Percentiles rank a stretch among this genome's conserved stretches.
These are phyloP conservation scores for Lactarius indigo DNA, from an alignment of 768 basidiomycete species.

Conservation along the genomic window DNA sequence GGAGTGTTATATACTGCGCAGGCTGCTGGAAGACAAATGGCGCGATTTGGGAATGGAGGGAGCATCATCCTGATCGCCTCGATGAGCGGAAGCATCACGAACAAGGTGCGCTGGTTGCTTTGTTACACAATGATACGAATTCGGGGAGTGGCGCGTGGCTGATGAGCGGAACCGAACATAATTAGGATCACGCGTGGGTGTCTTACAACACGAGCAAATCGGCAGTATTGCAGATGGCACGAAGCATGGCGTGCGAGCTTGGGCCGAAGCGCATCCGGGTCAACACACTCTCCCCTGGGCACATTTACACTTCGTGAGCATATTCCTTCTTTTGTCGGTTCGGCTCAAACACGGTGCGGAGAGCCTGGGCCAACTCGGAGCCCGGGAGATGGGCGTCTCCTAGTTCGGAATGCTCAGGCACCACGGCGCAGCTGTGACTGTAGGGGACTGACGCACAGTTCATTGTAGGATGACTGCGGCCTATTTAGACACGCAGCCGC, in stretches of 20 bases:
- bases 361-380: not conserved
- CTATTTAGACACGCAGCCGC: slow-evolving; percentile 61
- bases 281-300: slow-evolving; percentile 72
- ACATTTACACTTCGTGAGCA: slow-evolving; percentile 55
- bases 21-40: slow-evolving; percentile 37
- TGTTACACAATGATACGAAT: not conserved
- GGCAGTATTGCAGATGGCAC: slow-evolving; percentile 74
- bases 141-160: not conserved
- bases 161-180: not conserved
- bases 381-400: not conserved
- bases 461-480: slow-evolving; percentile 65
- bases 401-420: not conserved
- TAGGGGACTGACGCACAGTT: slow-evolving; percentile 2
- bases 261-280: slow-evolving; percentile 64
- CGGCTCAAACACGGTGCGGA: not conserved
- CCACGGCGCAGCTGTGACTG: slow-evolving; percentile 9
- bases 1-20: slow-evolving; percentile 38
- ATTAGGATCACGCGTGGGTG: slow-evolving; percentile 69
- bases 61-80: slow-evolving; percentile 43
- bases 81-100: slow-evolving; percentile 53
- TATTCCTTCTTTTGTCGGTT: not conserved
- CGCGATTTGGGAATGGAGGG: slow-evolving; percentile 35
- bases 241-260: slow-evolving; percentile 81
- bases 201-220: slow-evolving; percentile 77
- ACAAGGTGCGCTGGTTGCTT: slow-evolving; percentile 49